These are phyloP conservation scores for Naganishia albida DNA, from an alignment of 1,284 basidiomycete genomes.

Conservation along the genomic window DNA sequence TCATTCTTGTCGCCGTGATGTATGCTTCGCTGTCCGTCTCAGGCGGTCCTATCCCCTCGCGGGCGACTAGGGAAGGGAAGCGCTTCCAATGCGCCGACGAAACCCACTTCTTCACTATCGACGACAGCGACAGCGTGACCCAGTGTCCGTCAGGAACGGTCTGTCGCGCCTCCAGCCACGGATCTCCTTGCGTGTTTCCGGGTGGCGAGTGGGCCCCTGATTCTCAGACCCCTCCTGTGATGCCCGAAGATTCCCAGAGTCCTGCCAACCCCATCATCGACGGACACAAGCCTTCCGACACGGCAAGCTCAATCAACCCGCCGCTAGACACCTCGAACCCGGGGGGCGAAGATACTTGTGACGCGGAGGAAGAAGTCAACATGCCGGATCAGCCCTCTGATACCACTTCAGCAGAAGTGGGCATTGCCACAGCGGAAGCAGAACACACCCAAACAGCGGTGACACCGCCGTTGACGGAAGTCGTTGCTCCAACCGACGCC, in stretches of 20 bases:
- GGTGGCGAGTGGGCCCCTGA: background rate
- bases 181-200: background rate
- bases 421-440: background rate
- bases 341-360: no score
- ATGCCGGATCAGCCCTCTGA: no score
- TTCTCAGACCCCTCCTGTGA: no score
- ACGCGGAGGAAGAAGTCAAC: no score
- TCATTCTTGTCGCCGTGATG: background rate
- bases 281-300: no score
- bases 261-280: no score
- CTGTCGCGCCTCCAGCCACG: background rate
- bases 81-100: background rate
- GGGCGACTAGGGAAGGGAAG: background rate
- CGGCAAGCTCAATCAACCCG: no score
- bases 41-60: background rate
- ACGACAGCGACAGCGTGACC: background rate
- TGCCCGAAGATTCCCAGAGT: no score
- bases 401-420: background rate
- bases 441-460: background rate
- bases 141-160: background rate
- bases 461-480: background rate
- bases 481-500: background rate
- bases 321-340: no score
- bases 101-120: background rate
- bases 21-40: background rate